These are phyloP conservation scores for Hortaea werneckii DNA, from an alignment of 2,329 filamentous ascomycete genomes.

Conservation along the genomic window DNA sequence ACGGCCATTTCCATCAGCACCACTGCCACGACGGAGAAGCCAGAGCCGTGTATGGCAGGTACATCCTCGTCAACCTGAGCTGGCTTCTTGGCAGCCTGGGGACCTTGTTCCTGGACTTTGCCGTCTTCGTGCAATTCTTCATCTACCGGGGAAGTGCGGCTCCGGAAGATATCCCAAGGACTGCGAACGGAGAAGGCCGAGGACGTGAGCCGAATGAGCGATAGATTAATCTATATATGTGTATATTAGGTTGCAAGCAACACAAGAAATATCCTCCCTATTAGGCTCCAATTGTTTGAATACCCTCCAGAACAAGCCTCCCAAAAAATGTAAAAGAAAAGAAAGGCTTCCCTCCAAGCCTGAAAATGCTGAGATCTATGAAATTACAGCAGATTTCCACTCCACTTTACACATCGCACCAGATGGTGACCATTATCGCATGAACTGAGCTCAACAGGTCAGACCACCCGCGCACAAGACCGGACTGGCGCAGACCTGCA, in stretches of 20 bases:
- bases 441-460: background rate
- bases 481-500: constrained; percentile 1
- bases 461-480: constrained; percentile 1
- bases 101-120: constrained; percentile 72
- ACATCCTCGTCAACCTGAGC: constrained; percentile 80
- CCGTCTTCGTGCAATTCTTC: constrained; percentile 87
- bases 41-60: constrained; percentile 57
- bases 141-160: constrained; percentile 51
- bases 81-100: constrained; percentile 88
- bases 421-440: no score
- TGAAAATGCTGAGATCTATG: background rate
- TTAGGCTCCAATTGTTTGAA: no score
- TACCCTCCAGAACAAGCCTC: no score
- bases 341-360: background rate
- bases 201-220: constrained; percentile 18
- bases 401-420: background rate
- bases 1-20: constrained; percentile 24
- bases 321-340: no score
- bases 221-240: constrained; percentile 1
- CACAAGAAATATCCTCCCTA: no score
- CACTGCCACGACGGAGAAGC: constrained; percentile 58
- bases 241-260: background rate
- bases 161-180: constrained; percentile 10
- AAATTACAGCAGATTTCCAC: background rate
- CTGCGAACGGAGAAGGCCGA: constrained; percentile 15